Evolutionary conservation across 2,329 filamentous ascomycete genomes (phyloP).

Genomic region (Pezicula neosporulosa): DNA sequence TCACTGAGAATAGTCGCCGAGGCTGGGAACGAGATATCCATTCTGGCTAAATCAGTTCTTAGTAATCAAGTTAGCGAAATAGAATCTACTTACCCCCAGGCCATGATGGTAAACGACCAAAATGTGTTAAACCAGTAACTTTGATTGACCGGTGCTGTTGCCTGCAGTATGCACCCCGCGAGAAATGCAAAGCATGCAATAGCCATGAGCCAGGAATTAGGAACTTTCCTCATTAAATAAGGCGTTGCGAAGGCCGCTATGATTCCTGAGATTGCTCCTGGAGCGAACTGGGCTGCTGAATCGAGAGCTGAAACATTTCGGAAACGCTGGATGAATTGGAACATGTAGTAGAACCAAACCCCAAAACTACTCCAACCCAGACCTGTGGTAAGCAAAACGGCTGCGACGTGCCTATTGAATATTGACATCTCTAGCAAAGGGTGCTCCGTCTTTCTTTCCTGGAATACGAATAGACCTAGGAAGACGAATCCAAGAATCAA

Average conservation of each 20-base stretch:
- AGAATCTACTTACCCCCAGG: slow-evolving; percentile 39
- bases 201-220: slow-evolving; percentile 27
- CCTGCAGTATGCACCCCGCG: slow-evolving; percentile 33
- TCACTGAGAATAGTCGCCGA: slow-evolving; percentile 58
- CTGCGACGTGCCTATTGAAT: slow-evolving; percentile 41
- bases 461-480: slow-evolving; percentile 47
- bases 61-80: not conserved
- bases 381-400: slow-evolving; percentile 29
- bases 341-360: slow-evolving; percentile 7
- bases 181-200: slow-evolving; percentile 28
- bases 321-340: slow-evolving; percentile 5
- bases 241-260: slow-evolving; percentile 21
- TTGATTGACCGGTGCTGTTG: slow-evolving; percentile 46
- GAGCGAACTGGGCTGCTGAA: slow-evolving; percentile 20
- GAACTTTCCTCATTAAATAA: slow-evolving; percentile 23
- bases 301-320: slow-evolving; percentile 19
- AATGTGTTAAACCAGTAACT: slow-evolving; percentile 62
- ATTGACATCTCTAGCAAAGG: slow-evolving; percentile 54
- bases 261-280: slow-evolving; percentile 17
- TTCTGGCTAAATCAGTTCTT: slow-evolving; percentile 22
- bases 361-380: slow-evolving; percentile 6
- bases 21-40: slow-evolving; percentile 64
- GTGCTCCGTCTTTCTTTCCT: slow-evolving; percentile 36
- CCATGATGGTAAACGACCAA: slow-evolving; percentile 50
- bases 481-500: slow-evolving; percentile 54